Evolutionary conservation across 768 basidiomycete genomes (phyloP), one percentile per base, ranked within the genome.

Genomic region (Cyclocybe cylindracea): DNA sequence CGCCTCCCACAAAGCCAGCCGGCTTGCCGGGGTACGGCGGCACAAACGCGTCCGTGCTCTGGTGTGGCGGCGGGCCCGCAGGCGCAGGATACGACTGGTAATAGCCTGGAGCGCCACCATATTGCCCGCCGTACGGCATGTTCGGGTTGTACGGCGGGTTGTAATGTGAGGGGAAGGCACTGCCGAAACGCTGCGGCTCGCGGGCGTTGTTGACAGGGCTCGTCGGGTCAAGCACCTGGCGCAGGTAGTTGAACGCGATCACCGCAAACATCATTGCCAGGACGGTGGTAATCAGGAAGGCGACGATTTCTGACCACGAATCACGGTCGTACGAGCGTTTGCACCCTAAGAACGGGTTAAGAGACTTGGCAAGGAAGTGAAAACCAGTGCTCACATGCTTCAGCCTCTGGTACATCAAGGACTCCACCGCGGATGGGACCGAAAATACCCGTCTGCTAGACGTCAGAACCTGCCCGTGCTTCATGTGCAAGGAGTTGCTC

Each of bases 221-320:
- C 3, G 78, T 66, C 1, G 91, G 91, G 65, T 91, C 86, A 33
- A 85, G 77, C 1, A 84, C 62, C 68, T 94, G 91, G 18, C 86
- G 85, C 62, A 87, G 84, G 73, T 85, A 94, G 10, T 78, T 75
- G 64, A 87, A 87, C 2, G 85, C 80, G 58, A 89, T 60, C 43
- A 77, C 56, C n/a, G 80, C 78, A 75, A 91, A 90, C 53, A 92
- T 64, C 35, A 73, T 57, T 39, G 78, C 75, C 42, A 88, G 59
- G 43, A 83, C 85, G 36, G 79, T 70, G 19, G 79, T 77, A 24
- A 87, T 61, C 36, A 93, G 61, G 36, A 91, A 74, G 39, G 77
- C 75, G 31, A 90, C 56, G 55, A 94, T 83, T 59, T 87, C 79
- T 2, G 78, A 71, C 82, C 84, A 86, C 1, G 89, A 89, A 53